Evolutionary conservation across 768 basidiomycete species (phyloP).

Genomic region (Psilocybe cyanescens): DNA sequence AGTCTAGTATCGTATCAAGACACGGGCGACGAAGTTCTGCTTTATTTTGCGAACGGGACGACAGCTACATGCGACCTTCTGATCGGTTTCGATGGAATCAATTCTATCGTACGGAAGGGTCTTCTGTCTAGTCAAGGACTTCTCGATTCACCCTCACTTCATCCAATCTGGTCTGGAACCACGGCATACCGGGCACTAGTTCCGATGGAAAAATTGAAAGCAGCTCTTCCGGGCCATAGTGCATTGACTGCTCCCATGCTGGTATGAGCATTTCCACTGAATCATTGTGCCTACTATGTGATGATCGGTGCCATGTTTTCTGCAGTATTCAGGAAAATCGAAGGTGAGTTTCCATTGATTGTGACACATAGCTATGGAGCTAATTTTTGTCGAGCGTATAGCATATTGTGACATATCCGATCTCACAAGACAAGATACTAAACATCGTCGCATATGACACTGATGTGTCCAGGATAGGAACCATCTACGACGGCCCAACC

Average conservation of each 20-base stretch:
- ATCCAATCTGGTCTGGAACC: slow-evolving; percentile 41
- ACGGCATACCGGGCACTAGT: slow-evolving; percentile 42
- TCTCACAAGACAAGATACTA: slow-evolving; percentile 50
- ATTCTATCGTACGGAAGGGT: slow-evolving; percentile 31
- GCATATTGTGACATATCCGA: slow-evolving; percentile 55
- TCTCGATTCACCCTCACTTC: slow-evolving; percentile 14
- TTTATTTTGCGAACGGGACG: slow-evolving; percentile 42
- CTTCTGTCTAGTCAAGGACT: slow-evolving; percentile 19
- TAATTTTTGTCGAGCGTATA: slow-evolving; percentile 19
- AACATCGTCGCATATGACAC: slow-evolving; percentile 49
- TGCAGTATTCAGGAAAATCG: slow-evolving; percentile 35
- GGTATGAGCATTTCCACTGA: slow-evolving; percentile 17
- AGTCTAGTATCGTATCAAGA: slow-evolving; percentile 35
- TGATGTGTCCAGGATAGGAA: slow-evolving; percentile 34
- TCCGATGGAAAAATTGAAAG: slow-evolving; percentile 27
- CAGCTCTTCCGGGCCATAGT: slow-evolving; percentile 34
- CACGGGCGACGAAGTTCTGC: slow-evolving; percentile 22
- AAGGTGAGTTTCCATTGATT: slow-evolving; percentile 49
- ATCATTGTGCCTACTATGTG: neutral
- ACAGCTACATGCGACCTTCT: slow-evolving; percentile 40
- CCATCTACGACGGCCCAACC: slow-evolving; percentile 29
- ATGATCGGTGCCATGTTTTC: neutral
- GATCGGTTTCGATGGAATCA: slow-evolving; percentile 47
- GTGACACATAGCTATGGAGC: slow-evolving; percentile 29
- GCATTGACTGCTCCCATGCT: slow-evolving; percentile 26